Percentiles rank a stretch among this genome's conserved stretches.
phyloP scores from a whole-genome alignment of 768 basidiomycete genomes.

The Trametes sanguinea region DNA sequence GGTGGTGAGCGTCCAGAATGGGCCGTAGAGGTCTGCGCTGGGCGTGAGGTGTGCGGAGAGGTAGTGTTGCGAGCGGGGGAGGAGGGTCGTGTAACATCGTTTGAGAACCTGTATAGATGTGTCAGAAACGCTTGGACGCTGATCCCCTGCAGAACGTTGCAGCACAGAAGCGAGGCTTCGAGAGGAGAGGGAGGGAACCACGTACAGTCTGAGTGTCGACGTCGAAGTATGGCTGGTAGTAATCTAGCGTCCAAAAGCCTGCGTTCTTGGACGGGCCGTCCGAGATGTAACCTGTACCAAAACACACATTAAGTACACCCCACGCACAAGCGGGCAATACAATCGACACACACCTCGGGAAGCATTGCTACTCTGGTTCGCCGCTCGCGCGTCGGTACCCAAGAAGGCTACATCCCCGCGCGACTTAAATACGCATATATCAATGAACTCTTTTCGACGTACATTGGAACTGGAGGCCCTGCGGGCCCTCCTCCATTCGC shows the following conservation, averaged over 20 bases:
- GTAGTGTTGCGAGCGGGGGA: constrained; percentile 70
- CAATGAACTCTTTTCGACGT: background rate
- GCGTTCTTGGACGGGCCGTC: constrained; percentile 52
- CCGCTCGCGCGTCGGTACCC: constrained; percentile 27
- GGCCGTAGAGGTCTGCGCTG: constrained; percentile 78
- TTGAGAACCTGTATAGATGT: constrained; percentile 56
- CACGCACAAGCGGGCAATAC: background rate
- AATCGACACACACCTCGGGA: constrained; percentile 17
- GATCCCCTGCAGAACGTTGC: background rate
- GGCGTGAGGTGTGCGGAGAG: constrained; percentile 64
- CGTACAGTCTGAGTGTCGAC: constrained; percentile 77
- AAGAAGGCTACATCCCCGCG: constrained; percentile 26
- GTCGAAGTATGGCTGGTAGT: constrained; percentile 88
- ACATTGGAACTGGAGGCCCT: constrained; percentile 36
- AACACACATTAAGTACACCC: background rate
- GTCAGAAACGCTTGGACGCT: constrained; percentile 1
- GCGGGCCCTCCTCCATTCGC: constrained; percentile 36
- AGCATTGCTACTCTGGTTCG: constrained; percentile 18
- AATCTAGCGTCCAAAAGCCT: constrained; percentile 81
- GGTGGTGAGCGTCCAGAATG: constrained; percentile 97
- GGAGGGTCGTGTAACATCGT: constrained; percentile 76
- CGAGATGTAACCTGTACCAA: constrained; percentile 58
- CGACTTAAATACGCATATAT: background rate
- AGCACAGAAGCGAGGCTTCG: constrained; percentile 5
- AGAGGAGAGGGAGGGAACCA: background rate